These are phyloP conservation scores for Chaetomium globosum DNA, from an alignment of 2,329 filamentous ascomycete species.

Conservation along the genomic window DNA sequence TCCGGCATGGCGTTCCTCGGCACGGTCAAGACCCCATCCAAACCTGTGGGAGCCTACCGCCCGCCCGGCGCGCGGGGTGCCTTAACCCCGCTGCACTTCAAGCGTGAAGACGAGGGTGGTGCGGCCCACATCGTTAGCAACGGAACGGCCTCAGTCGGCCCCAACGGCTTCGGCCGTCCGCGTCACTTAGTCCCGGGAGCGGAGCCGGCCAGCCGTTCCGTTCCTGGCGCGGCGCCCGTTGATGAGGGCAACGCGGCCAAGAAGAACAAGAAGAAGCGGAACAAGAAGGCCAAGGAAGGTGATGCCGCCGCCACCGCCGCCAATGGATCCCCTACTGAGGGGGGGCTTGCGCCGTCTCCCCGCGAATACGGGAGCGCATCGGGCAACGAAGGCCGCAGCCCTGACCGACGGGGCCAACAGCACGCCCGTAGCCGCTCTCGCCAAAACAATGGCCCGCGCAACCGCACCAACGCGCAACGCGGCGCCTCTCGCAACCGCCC, in stretches of 20 bases:
- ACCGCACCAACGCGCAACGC: constrained; percentile 55
- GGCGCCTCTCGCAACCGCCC: constrained; percentile 40
- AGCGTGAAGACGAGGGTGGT: constrained; percentile 95
- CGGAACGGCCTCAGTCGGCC: constrained; percentile 67
- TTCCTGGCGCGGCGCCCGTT: constrained; percentile 69
- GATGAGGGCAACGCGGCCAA: constrained; percentile 74
- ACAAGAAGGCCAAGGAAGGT: constrained; percentile 80
- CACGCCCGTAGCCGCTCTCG: constrained; percentile 57
- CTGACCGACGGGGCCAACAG: constrained; percentile 62
- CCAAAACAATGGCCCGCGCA: constrained; percentile 50
- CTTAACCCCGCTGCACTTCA: constrained; percentile 88
- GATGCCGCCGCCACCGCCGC: constrained; percentile 59
- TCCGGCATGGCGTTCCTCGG: constrained; percentile 82
- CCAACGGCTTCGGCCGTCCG: constrained; percentile 77
- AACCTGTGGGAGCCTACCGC: constrained; percentile 94
- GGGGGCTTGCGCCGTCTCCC: constrained; percentile 53
- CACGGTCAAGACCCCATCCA: constrained; percentile 90
- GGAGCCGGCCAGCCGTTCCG: constrained; percentile 67
- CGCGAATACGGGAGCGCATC: constrained; percentile 48
- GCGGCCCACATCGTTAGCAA: constrained; percentile 79
- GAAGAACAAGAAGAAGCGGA: constrained; percentile 98
- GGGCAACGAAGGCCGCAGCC: constrained; percentile 62
- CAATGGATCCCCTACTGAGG: constrained; percentile 42
- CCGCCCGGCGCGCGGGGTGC: constrained; percentile 90
- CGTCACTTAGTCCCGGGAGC: constrained; percentile 86